These are phyloP conservation scores for Yamadazyma ubonensis DNA, from an alignment of 805 yeast species.

Conservation along the genomic window DNA sequence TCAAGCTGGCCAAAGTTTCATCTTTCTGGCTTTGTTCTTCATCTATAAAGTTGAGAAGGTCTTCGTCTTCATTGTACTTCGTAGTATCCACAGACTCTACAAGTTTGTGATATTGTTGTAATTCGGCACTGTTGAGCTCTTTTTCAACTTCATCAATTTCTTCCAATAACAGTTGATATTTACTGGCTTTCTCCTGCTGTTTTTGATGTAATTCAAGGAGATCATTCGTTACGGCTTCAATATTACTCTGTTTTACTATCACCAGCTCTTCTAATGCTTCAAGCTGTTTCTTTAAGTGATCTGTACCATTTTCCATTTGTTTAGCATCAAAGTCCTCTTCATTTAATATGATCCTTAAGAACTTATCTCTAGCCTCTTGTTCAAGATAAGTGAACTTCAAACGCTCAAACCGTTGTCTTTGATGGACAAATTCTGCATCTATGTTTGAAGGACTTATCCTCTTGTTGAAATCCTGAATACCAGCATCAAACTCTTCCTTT, in stretches of 20 bases:
- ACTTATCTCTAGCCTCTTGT: conserved; percentile 69
- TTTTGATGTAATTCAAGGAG: conserved; percentile 24
- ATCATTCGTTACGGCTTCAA: conserved; percentile 29
- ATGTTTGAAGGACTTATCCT: conserved; percentile 28
- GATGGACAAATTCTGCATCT: conserved; percentile 34
- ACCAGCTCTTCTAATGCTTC: conserved; percentile 26
- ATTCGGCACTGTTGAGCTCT: conserved; percentile 14
- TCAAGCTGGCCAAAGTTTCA: not conserved
- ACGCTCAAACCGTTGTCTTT: conserved; percentile 47
- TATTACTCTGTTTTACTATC: conserved; percentile 24
- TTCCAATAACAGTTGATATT: conserved; percentile 25
- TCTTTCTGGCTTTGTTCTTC: conserved; percentile 3
- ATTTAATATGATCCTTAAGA: conserved; percentile 47
- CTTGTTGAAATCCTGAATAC: conserved; percentile 11
- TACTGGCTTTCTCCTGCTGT: conserved; percentile 22
- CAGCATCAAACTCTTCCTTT: conserved; percentile 17
- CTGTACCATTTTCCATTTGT: conserved; percentile 21
- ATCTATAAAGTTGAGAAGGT: conserved; percentile 1
- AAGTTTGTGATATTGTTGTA: conserved; percentile 6
- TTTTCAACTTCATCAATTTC: conserved; percentile 24
- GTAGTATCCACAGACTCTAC: conserved; percentile 9
- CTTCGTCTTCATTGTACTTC: conserved; percentile 6
- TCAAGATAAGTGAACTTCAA: conserved; percentile 66
- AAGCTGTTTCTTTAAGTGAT: conserved; percentile 22
- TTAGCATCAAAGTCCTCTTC: conserved; percentile 20